These are phyloP conservation scores for Tulasnella sp. DNA, from an alignment of 768 basidiomycete genomes.

Conservation along the genomic window DNA sequence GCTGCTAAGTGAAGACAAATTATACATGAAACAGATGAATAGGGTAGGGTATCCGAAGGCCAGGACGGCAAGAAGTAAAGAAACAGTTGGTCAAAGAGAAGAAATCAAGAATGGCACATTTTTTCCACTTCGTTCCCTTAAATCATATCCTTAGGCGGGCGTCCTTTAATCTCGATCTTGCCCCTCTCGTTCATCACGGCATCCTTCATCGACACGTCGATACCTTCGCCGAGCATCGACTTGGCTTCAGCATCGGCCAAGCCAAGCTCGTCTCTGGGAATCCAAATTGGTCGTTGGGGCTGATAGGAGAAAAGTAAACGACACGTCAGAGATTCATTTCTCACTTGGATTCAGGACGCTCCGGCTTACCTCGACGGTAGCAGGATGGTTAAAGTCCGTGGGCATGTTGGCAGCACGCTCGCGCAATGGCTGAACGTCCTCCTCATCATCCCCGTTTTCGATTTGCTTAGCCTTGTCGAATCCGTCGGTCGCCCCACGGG, in stretches of 20 bases:
- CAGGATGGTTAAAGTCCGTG: slow-evolving; percentile 77
- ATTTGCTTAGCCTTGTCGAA: slow-evolving; percentile 27
- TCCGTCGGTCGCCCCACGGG: neutral
- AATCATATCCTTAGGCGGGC: slow-evolving; percentile 41
- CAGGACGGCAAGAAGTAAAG: no score
- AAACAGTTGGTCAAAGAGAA: neutral
- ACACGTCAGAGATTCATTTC: neutral
- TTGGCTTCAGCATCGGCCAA: slow-evolving; percentile 59
- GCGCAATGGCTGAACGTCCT: slow-evolving; percentile 28
- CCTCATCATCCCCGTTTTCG: slow-evolving; percentile 28
- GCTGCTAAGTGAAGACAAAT: neutral
- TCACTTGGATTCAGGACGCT: neutral
- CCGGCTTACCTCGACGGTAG: slow-evolving; percentile 46
- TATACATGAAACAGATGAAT: slow-evolving; percentile 2
- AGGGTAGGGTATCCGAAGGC: neutral
- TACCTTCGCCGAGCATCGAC: slow-evolving; percentile 51
- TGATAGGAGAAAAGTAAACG: slow-evolving; percentile 33
- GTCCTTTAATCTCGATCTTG: slow-evolving; percentile 51
- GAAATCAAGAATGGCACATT: neutral
- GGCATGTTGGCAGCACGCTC: slow-evolving; percentile 33
- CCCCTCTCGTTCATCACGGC: slow-evolving; percentile 63
- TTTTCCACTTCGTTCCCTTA: neutral
- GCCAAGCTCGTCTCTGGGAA: slow-evolving; percentile 70
- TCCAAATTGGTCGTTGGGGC: slow-evolving; percentile 78
- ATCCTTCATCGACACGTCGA: slow-evolving; percentile 49